phyloP scores from a whole-genome alignment of 768 basidiomycete genomes.

The Obba rivulosa region DNA sequence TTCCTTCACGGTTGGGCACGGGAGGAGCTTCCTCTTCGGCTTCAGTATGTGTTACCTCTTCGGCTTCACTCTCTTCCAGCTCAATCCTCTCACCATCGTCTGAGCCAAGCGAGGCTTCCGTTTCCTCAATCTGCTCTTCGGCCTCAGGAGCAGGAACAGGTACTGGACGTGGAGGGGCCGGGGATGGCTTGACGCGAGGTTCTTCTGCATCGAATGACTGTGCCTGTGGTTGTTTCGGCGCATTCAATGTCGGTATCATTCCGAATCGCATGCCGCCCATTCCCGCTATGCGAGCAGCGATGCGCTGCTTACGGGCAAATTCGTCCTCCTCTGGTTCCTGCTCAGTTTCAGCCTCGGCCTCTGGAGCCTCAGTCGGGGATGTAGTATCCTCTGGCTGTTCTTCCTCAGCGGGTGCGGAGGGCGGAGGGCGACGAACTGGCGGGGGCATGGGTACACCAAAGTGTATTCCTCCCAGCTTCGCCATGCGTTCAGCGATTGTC shows the following conservation, averaged over 20 bases:
- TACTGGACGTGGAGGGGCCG: conserved; percentile 13
- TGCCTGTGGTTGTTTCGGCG: conserved; percentile 21
- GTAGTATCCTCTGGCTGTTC: conserved; percentile 10
- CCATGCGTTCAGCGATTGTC: conserved; percentile 93
- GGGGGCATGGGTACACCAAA: conserved; percentile 65
- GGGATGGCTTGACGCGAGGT: conserved; percentile 8
- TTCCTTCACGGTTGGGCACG: conserved; percentile 42
- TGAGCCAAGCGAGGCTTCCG: conserved; percentile 32
- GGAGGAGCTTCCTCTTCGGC: conserved; percentile 43
- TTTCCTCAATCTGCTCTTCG: conserved; percentile 35
- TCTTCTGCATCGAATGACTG: conserved; percentile 6
- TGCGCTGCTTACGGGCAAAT: conserved; percentile 47
- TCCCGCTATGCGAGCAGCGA: conserved; percentile 47
- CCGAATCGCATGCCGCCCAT: conserved; percentile 57
- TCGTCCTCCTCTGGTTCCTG: conserved; percentile 52
- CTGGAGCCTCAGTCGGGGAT: conserved; percentile 19
- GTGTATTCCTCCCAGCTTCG: conserved; percentile 80
- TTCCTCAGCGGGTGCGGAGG: conserved; percentile 24
- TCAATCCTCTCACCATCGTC: conserved; percentile 64
- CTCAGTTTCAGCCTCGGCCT: conserved; percentile 9
- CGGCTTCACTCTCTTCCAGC: conserved; percentile 67
- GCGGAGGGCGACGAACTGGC: conserved; percentile 32
- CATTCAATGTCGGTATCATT: conserved; percentile 36
- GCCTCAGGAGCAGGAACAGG: conserved; percentile 12
- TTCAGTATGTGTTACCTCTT: conserved; percentile 56